Percentiles rank a stretch among this genome's conserved stretches.
Evolutionary conservation across 768 basidiomycete species (phyloP).

Genomic region (Lentinula raphanica): DNA sequence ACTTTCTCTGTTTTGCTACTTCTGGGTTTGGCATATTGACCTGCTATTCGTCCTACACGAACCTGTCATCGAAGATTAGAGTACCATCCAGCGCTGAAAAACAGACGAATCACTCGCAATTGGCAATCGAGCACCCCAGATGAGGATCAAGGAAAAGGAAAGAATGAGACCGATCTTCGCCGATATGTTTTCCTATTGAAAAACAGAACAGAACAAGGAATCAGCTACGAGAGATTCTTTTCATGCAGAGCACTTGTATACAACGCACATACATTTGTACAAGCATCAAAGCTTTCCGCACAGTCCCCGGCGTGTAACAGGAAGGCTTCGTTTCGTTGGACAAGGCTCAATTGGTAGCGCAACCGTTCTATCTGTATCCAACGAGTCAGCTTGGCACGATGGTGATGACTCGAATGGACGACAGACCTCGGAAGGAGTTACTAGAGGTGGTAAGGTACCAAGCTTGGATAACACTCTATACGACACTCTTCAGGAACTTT

Average conservation of each 20-base stretch:
- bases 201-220: neutral
- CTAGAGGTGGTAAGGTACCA: constrained; percentile 76
- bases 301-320: constrained; percentile 97
- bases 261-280: constrained; percentile 61
- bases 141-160: constrained; percentile 90
- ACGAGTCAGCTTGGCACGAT: neutral
- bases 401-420: constrained; percentile 14
- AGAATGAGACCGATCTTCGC: constrained; percentile 87
- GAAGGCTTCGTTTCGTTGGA: constrained; percentile 86
- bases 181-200: constrained; percentile 71
- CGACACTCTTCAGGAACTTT: no score
- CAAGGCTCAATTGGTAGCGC: constrained; percentile 70
- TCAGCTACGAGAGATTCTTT: neutral
- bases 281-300: constrained; percentile 92
- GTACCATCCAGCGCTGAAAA: neutral
- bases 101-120: constrained; percentile 51
- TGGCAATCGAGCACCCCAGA: constrained; percentile 92
- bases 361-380: constrained; percentile 69
- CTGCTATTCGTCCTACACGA: constrained; percentile 87
- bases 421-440: constrained; percentile 91
- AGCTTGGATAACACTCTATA: constrained; percentile 76
- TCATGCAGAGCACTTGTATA: no score
- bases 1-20: constrained; percentile 79
- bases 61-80: constrained; percentile 38
- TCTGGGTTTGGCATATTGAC: constrained; percentile 94